Conservation (phyloP, 2,329 filamentous ascomycete genomes). For the Epichloe elymi region DNA sequence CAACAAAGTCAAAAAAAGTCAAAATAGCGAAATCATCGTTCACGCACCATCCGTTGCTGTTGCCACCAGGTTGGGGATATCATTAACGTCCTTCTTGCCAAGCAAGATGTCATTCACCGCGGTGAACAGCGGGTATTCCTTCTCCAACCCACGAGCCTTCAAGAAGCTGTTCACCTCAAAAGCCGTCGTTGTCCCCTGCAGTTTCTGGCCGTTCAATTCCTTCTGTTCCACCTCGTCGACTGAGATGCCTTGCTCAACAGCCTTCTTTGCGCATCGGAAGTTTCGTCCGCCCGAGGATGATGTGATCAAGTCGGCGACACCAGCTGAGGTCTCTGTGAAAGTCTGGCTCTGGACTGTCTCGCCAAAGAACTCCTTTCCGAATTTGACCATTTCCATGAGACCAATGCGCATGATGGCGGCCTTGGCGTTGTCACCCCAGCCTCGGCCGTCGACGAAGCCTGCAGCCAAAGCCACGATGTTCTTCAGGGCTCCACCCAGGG, state of each 20-base stretch:
- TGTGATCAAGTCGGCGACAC: slow-evolving; percentile 91
- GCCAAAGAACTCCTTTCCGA: slow-evolving; percentile 85
- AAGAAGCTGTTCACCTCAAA: slow-evolving; percentile 85
- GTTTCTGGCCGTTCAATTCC: slow-evolving; percentile 90
- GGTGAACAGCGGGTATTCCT: slow-evolving; percentile 84
- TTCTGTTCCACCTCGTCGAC: slow-evolving; percentile 80
- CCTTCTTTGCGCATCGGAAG: slow-evolving; percentile 84
- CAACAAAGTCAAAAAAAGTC: no score
- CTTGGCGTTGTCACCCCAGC: slow-evolving; percentile 98
- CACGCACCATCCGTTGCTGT: slow-evolving; percentile 8
- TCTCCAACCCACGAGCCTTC: slow-evolving; percentile 61
- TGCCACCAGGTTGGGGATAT: slow-evolving; percentile 60
- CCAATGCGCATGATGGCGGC: slow-evolving; percentile 97
- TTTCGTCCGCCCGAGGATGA: slow-evolving; percentile 87
- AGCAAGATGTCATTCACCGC: slow-evolving; percentile 72
- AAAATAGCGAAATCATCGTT: neutral
- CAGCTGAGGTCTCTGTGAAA: slow-evolving; percentile 93
- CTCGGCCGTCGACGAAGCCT: slow-evolving; percentile 87
- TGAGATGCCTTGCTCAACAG: slow-evolving; percentile 62
- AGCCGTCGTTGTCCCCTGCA: slow-evolving; percentile 88
- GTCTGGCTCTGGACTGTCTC: slow-evolving; percentile 69
- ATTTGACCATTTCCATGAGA: slow-evolving; percentile 90
- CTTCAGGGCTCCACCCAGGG: slow-evolving; percentile 86
- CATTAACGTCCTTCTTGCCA: slow-evolving; percentile 61
- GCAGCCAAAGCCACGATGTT: slow-evolving; percentile 92